These are phyloP conservation scores for Nitzschia putrida DNA, from an alignment of 108 stramenopile genomes.

Conservation along the genomic window DNA sequence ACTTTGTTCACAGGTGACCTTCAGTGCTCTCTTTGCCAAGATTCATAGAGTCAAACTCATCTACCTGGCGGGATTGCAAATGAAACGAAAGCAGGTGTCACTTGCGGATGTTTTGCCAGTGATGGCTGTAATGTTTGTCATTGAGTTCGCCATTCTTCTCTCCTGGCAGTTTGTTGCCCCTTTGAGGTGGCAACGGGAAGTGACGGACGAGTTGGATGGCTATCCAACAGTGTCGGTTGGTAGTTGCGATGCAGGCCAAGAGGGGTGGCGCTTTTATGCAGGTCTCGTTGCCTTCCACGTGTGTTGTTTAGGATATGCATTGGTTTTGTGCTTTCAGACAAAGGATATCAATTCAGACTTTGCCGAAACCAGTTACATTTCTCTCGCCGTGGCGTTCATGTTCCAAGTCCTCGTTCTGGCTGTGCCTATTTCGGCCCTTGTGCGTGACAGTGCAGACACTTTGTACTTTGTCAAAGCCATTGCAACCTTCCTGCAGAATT, in stretches of 20 bases:
- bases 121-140: conserved; percentile 24
- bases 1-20: background rate
- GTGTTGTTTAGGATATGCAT: conserved; percentile 32
- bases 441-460: conserved; percentile 31
- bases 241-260: conserved; percentile 13
- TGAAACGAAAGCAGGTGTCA: conserved; percentile 27
- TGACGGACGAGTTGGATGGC: conserved; percentile 22
- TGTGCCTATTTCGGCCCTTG: conserved; percentile 44
- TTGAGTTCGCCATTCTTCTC: conserved; percentile 26
- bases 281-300: conserved; percentile 33
- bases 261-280: conserved; percentile 22
- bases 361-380: conserved; percentile 44
- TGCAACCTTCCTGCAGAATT: conserved; percentile 39
- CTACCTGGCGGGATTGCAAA: conserved; percentile 22
- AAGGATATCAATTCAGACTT: conserved; percentile 45
- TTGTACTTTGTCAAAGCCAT: conserved; percentile 38
- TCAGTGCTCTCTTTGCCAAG: conserved; percentile 41
- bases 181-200: conserved; percentile 26
- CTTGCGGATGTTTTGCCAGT: conserved; percentile 27
- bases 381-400: conserved; percentile 47
- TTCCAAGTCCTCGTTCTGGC: conserved; percentile 45
- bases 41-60: conserved; percentile 37
- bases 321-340: conserved; percentile 31
- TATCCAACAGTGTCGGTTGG: conserved; percentile 29
- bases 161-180: conserved; percentile 36